Conservation (phyloP, 2,329 filamentous ascomycete species). For the Cryphonectria carpinicola region DNA sequence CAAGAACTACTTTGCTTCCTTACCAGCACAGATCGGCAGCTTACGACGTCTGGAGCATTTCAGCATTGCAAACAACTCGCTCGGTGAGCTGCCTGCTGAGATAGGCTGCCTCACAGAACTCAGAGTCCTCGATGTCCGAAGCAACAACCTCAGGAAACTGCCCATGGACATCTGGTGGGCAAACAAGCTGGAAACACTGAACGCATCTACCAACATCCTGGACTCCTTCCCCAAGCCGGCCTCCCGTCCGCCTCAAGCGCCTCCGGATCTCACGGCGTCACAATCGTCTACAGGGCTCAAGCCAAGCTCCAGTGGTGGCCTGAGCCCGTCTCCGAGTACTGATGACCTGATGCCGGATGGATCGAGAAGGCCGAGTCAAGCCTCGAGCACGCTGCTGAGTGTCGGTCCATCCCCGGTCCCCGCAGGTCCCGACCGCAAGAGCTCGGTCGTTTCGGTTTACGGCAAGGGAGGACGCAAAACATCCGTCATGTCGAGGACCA, state of each 20-base stretch:
- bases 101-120: slow-evolving; percentile 87
- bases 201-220: slow-evolving; percentile 93
- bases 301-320: slow-evolving; percentile 39
- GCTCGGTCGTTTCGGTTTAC: slow-evolving; percentile 80
- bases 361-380: slow-evolving; percentile 78
- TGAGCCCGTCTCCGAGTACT: slow-evolving; percentile 69
- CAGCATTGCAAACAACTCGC: slow-evolving; percentile 89
- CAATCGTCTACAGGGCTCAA: slow-evolving; percentile 40
- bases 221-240: slow-evolving; percentile 88
- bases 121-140: slow-evolving; percentile 82
- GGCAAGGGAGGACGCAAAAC: slow-evolving; percentile 82
- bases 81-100: slow-evolving; percentile 81
- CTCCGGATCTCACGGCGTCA: slow-evolving; percentile 50
- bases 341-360: slow-evolving; percentile 71
- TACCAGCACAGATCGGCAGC: slow-evolving; percentile 84
- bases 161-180: slow-evolving; percentile 97
- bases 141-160: slow-evolving; percentile 89
- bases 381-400: slow-evolving; percentile 75
- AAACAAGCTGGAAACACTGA: slow-evolving; percentile 85
- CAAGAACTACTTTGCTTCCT: slow-evolving; percentile 91
- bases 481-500: slow-evolving; percentile 74
- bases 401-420: slow-evolving; percentile 73
- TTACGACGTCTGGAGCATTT: slow-evolving; percentile 85
- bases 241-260: slow-evolving; percentile 67
- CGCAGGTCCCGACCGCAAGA: slow-evolving; percentile 69